Evolutionary conservation across 495 filamentous ascomycete species (phyloP).

Genomic region (Massariosphaeria phaeospora): DNA sequence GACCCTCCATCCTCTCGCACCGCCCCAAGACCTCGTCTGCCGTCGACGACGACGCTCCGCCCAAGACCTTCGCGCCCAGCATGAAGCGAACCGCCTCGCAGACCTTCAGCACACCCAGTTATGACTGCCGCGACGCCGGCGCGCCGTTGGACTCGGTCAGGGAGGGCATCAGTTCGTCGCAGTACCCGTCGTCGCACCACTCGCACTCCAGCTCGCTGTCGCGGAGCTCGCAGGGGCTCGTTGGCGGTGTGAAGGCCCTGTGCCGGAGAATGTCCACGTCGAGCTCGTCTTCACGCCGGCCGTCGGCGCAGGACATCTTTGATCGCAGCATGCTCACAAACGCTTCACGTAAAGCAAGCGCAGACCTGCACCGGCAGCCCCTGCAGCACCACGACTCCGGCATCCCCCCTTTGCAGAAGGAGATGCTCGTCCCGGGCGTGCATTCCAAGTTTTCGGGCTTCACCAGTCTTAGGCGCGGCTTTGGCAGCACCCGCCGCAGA

Average conservation of each 20-base stretch:
- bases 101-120: conserved; percentile 13
- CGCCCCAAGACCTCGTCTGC: conserved; percentile 32
- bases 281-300: conserved; percentile 9
- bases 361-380: background rate
- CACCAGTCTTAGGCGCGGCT: conserved; percentile 9
- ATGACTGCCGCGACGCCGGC: conserved; percentile 9
- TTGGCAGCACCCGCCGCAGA: conserved; percentile 23
- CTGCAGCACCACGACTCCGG: conserved; percentile 24
- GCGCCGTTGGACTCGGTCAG: conserved; percentile 7
- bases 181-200: conserved; percentile 2
- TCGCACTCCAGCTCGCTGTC: conserved; percentile 24
- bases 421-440: background rate
- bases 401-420: conserved; percentile 3
- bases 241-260: conserved; percentile 18
- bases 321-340: background rate
- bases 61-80: background rate
- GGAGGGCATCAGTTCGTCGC: conserved; percentile 6
- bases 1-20: conserved; percentile 21
- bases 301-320: conserved; percentile 1
- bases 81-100: conserved; percentile 33
- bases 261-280: conserved; percentile 28
- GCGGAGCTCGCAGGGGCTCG: conserved; percentile 11
- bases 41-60: conserved; percentile 8
- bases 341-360: background rate
- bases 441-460: conserved; percentile 12